Evolutionary conservation across 768 basidiomycete genomes (phyloP).

Genomic region (Rhodotorula graminis): DNA sequence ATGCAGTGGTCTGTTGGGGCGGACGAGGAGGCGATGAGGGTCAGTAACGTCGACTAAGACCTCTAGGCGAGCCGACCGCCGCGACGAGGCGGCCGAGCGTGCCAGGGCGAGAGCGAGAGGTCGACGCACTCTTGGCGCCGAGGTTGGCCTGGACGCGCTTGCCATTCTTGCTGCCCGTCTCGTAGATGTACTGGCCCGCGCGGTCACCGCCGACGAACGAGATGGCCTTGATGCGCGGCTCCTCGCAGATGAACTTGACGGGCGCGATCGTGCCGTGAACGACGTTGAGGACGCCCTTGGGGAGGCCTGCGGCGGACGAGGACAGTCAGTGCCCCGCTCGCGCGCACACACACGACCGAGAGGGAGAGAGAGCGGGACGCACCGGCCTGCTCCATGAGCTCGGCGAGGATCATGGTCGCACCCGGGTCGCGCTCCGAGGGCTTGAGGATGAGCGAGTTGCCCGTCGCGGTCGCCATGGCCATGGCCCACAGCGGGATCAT

Average conservation of each 20-base stretch:
- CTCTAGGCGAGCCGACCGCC: not conserved
- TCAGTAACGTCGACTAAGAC: not conserved
- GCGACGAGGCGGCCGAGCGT: not conserved
- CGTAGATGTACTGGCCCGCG: conserved; percentile 90
- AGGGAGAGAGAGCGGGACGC: not conserved
- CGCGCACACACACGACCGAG: too few relatives aligned
- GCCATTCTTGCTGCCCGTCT: conserved; percentile 74
- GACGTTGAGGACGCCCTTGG: conserved; percentile 76
- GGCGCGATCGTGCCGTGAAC: conserved; percentile 85
- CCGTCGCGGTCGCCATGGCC: conserved; percentile 69
- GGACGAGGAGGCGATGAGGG: not conserved
- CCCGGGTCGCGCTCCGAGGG: conserved; percentile 96
- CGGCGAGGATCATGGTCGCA: conserved; percentile 95
- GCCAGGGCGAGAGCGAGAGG: not conserved
- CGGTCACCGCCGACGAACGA: conserved; percentile 92
- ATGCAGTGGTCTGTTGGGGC: conserved; percentile 41
- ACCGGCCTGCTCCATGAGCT: conserved; percentile 79
- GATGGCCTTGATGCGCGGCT: conserved; percentile 84
- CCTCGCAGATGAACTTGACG: conserved; percentile 86
- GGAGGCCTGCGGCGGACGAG: conserved; percentile 36
- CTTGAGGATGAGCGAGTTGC: conserved; percentile 90
- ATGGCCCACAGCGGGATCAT: conserved; percentile 99
- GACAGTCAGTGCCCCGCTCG: not conserved
- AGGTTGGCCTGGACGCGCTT: conserved; percentile 82
- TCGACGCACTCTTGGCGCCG: conserved; percentile 83